phyloP scores from a whole-genome alignment of 768 basidiomycete species.

The Postia placenta region DNA sequence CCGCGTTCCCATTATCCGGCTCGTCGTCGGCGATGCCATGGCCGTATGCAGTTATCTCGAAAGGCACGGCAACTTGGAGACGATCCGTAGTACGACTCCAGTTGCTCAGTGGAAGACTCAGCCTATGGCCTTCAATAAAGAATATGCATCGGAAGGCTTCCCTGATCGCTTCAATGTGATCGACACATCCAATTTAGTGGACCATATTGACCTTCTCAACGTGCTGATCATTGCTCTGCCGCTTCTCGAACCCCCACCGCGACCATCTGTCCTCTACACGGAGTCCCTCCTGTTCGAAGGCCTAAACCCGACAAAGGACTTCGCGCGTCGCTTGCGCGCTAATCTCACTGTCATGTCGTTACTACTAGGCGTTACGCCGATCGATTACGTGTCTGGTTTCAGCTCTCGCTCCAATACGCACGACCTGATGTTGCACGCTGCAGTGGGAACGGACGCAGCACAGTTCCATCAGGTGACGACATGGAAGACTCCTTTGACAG shows the following conservation, averaged over 20 bases:
- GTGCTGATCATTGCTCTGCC: conserved; percentile 33
- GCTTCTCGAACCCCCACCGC: conserved; percentile 22
- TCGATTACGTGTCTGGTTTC: conserved; percentile 35
- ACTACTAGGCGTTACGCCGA: conserved; percentile 36
- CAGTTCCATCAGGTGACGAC: conserved; percentile 33
- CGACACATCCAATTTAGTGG: conserved; percentile 44
- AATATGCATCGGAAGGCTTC: conserved; percentile 23
- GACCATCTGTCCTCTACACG: conserved; percentile 33
- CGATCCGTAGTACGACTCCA: conserved; percentile 22
- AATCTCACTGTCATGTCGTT: conserved; percentile 37
- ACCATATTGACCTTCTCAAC: conserved; percentile 44
- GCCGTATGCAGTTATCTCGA: conserved; percentile 32
- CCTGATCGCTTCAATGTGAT: conserved; percentile 39
- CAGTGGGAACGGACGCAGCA: neutral
- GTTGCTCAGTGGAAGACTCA: conserved; percentile 29
- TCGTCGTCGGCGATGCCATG: conserved; percentile 5
- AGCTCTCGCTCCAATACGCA: conserved; percentile 34
- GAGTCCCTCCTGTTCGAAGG: conserved; percentile 32
- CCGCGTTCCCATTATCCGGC: conserved; percentile 24
- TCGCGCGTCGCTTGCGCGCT: conserved; percentile 27
- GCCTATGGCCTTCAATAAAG: conserved; percentile 26
- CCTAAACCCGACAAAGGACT: conserved; percentile 24
- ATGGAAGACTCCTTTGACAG: conserved; percentile 30
- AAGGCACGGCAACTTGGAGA: neutral
- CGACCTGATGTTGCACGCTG: conserved; percentile 23